These are phyloP conservation scores for Mrakia gelida DNA, from an alignment of 768 basidiomycete genomes.

Conservation along the genomic window DNA sequence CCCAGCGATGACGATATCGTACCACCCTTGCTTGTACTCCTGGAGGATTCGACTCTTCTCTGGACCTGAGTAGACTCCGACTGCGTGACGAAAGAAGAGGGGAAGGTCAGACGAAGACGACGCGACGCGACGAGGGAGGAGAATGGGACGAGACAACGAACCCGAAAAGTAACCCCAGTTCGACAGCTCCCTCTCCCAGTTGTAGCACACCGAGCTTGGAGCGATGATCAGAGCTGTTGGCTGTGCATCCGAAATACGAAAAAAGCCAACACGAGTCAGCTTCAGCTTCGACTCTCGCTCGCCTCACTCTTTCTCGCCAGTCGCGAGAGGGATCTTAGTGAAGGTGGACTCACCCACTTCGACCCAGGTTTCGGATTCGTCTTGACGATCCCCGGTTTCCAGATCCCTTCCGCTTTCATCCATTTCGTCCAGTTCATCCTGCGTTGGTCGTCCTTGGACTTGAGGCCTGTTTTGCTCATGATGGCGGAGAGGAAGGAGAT, in stretches of 20 bases:
- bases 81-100: background rate
- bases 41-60: background rate
- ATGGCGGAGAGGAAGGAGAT: constrained; percentile 85
- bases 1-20: constrained; percentile 65
- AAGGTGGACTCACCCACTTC: constrained; percentile 5
- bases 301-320: background rate
- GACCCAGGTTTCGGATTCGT: constrained; percentile 10
- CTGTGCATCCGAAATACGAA: constrained; percentile 36
- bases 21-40: constrained; percentile 18
- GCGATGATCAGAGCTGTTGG: constrained; percentile 83
- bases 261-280: too few relatives aligned
- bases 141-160: background rate
- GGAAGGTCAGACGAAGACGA: background rate
- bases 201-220: constrained; percentile 61
- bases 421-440: background rate
- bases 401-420: background rate
- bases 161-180: constrained; percentile 94
- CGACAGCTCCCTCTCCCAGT: constrained; percentile 80
- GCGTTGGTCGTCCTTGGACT: background rate
- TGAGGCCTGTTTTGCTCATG: constrained; percentile 71
- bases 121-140: background rate
- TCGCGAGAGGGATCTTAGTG: background rate
- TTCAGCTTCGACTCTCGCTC: background rate
- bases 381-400: background rate
- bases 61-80: background rate